Conservation (phyloP, 2,329 filamentous ascomycete species). For the Didymella segeticola region DNA sequence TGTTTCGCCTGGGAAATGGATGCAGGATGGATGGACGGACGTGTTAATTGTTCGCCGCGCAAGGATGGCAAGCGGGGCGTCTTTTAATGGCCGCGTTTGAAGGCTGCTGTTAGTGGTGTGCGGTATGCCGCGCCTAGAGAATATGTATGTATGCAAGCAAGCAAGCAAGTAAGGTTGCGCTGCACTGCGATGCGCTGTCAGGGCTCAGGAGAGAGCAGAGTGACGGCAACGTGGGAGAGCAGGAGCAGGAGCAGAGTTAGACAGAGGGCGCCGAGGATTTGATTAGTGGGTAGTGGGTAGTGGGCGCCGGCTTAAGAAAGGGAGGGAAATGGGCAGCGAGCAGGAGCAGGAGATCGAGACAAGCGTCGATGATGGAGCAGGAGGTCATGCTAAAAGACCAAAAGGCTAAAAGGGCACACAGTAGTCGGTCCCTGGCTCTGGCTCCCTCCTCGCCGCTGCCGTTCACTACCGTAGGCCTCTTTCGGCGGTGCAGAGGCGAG, state of each 20-base stretch:
- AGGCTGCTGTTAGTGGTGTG: slow-evolving; percentile 23
- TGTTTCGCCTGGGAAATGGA: slow-evolving; percentile 33
- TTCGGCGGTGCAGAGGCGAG: slow-evolving; percentile 1
- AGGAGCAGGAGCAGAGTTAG: too few species aligned
- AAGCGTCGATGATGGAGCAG: slow-evolving; percentile 15
- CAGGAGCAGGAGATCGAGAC: slow-evolving; percentile 7
- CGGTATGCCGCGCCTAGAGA: slow-evolving; percentile 25
- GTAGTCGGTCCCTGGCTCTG: slow-evolving; percentile 14
- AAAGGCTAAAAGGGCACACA: too few species aligned
- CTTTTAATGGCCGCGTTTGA: slow-evolving; percentile 24
- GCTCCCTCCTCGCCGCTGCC: slow-evolving; percentile 12
- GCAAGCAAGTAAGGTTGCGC: slow-evolving; percentile 15
- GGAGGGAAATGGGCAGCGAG: slow-evolving; percentile 10
- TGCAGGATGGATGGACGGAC: too few species aligned
- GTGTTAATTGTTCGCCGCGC: slow-evolving; percentile 21
- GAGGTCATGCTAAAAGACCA: slow-evolving; percentile 13
- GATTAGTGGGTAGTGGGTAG: not conserved
- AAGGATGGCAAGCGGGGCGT: slow-evolving; percentile 27
- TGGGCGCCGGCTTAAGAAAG: slow-evolving; percentile 15
- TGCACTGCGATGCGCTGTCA: too few species aligned
- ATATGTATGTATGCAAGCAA: too few species aligned
- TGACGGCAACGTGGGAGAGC: slow-evolving; percentile 10
- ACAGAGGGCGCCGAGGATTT: slow-evolving; percentile 8
- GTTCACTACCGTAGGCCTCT: slow-evolving; percentile 7
- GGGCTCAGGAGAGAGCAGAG: slow-evolving; percentile 7